phyloP scores from a whole-genome alignment of 257 asterid species.

The Petunia axillaris region DNA sequence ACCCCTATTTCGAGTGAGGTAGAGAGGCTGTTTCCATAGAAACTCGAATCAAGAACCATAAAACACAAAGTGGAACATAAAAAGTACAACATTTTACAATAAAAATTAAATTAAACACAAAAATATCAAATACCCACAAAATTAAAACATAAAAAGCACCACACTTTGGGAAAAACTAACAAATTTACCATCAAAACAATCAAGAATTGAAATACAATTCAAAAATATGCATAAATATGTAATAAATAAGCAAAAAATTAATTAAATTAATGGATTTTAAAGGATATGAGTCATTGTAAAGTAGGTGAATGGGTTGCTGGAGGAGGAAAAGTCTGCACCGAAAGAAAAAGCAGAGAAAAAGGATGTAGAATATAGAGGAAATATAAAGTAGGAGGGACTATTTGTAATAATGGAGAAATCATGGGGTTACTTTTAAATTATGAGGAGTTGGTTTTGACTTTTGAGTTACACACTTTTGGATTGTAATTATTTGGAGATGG shows the following conservation, averaged over 20 bases:
- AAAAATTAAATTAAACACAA: background rate
- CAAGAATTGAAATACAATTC: background rate
- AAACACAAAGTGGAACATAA: background rate
- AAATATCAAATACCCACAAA: background rate
- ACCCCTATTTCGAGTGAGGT: too few species aligned
- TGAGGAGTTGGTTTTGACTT: background rate
- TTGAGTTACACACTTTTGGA: background rate
- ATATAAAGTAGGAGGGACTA: background rate
- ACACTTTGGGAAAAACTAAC: background rate
- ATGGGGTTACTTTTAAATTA: background rate
- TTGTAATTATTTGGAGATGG: too few species aligned
- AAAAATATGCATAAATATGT: background rate
- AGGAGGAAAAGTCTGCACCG: constrained; percentile 25
- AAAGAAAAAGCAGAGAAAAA: background rate
- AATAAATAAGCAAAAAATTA: background rate
- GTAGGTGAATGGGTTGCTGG: constrained; percentile 31
- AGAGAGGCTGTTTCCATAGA: too few species aligned
- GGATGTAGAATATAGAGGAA: background rate
- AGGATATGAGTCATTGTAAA: constrained; percentile 69
- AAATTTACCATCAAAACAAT: constrained; percentile 11
- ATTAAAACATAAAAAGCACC: background rate
- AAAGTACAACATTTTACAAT: background rate
- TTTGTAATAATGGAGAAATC: background rate
- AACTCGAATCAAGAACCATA: background rate
- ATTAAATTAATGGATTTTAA: background rate